Conservation (phyloP, 2,329 filamentous ascomycete species). For the Fusarium sp. region DNA sequence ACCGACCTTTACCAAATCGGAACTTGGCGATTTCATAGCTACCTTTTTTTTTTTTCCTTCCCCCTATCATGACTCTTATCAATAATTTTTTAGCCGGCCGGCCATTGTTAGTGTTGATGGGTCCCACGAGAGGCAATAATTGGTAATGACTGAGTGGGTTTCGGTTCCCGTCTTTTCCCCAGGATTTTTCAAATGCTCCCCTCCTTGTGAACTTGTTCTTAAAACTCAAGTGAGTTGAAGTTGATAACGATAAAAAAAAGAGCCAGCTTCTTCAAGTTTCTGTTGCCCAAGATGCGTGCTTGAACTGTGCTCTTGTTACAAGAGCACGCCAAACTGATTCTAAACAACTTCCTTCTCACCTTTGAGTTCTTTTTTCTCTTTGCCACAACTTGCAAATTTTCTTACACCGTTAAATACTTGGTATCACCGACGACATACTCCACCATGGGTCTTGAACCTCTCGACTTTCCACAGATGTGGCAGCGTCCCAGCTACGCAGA, state of each 20-base stretch:
- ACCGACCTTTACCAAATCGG: slow-evolving; percentile 25
- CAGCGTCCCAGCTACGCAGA: slow-evolving; percentile 75
- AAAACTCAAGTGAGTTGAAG: slow-evolving; percentile 11
- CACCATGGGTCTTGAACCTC: slow-evolving; percentile 50
- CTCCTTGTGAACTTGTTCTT: slow-evolving; percentile 4
- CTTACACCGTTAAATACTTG: neutral
- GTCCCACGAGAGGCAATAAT: slow-evolving; percentile 12
- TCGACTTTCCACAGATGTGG: slow-evolving; percentile 86
- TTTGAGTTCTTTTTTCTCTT: slow-evolving; percentile 3
- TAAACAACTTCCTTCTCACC: slow-evolving; percentile 1
- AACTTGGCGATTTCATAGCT: slow-evolving; percentile 23
- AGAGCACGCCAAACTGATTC: slow-evolving; percentile 7
- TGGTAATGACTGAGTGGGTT: slow-evolving; percentile 16
- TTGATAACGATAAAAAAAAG: neutral
- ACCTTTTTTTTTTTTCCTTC: slow-evolving; percentile 1
- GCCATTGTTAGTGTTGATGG: slow-evolving; percentile 13
- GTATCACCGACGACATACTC: neutral
- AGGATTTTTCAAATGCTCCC: slow-evolving; percentile 11
- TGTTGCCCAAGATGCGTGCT: slow-evolving; percentile 30
- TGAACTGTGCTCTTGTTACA: slow-evolving; percentile 28
- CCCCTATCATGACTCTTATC: slow-evolving; percentile 1
- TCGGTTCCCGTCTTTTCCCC: slow-evolving; percentile 10
- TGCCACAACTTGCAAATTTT: slow-evolving; percentile 20
- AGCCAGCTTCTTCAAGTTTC: neutral
- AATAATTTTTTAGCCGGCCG: slow-evolving; percentile 2